These are phyloP conservation scores for Salvia splendens DNA, from an alignment of 257 asterid genomes.

Conservation along the genomic window DNA sequence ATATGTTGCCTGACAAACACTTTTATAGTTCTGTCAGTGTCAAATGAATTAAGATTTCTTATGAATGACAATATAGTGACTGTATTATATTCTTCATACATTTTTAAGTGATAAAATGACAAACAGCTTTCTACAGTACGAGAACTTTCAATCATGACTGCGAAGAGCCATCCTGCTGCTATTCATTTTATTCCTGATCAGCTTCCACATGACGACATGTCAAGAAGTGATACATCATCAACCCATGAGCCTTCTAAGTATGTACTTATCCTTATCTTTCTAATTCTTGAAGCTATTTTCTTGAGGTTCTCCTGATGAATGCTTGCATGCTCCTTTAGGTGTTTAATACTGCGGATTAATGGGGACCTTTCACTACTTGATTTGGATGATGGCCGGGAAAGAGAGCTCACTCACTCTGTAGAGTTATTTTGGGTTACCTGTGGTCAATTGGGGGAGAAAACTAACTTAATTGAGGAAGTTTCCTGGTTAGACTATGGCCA, in stretches of 20 bases:
- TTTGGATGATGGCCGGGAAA: constrained; percentile 98
- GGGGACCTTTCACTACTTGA: constrained; percentile 99
- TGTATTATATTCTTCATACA: constrained; percentile 48
- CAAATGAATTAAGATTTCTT: constrained; percentile 29
- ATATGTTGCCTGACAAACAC: constrained; percentile 24
- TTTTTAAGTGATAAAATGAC: constrained; percentile 98
- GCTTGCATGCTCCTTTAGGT: constrained; percentile 48
- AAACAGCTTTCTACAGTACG: constrained; percentile 99
- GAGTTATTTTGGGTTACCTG: constrained; percentile 99
- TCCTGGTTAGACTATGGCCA: constrained; percentile 99
- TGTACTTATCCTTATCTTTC: constrained; percentile 34
- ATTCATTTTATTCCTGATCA: constrained; percentile 96
- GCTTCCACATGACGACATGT: constrained; percentile 52
- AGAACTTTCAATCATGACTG: constrained; percentile 99
- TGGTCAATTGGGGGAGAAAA: constrained; percentile 89
- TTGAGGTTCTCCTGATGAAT: constrained; percentile 32
- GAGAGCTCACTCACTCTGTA: constrained; percentile 92
- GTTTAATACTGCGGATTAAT: constrained; percentile 84
- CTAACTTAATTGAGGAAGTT: constrained; percentile 95
- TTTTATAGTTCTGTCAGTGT: constrained; percentile 23
- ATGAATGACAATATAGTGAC: constrained; percentile 35
- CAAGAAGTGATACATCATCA: constrained; percentile 49
- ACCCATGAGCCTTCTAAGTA: constrained; percentile 84
- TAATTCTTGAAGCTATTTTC: constrained; percentile 12
- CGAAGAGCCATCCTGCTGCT: constrained; percentile 97